These are phyloP conservation scores for Berberis thunbergii DNA, from an alignment of 164 flowering plant genomes.

Conservation along the genomic window DNA sequence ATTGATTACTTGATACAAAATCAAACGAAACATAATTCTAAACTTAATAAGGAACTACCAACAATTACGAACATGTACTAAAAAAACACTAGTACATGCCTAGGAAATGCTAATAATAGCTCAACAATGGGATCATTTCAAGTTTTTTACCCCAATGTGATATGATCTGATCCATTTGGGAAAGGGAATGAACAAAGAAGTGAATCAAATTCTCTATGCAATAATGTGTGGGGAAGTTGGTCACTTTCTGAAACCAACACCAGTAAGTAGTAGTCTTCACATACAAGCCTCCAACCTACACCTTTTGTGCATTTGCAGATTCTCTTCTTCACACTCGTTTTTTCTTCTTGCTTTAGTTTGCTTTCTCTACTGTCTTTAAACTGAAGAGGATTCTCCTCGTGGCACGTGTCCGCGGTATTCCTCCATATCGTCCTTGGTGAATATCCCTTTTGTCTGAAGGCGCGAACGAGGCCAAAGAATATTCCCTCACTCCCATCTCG, in stretches of 20 bases:
- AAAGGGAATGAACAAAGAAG: neutral
- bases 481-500: constrained; percentile 6
- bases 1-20: too few species aligned
- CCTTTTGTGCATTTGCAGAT: constrained; percentile 53
- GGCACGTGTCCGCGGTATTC: constrained; percentile 40
- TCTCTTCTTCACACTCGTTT: too few species aligned
- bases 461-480: constrained; percentile 8
- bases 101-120: too few species aligned
- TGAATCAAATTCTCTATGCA: constrained; percentile 40
- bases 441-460: constrained; percentile 65
- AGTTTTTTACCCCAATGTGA: too few species aligned
- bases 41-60: too few species aligned
- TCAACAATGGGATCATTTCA: too few species aligned
- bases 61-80: too few species aligned
- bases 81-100: too few species aligned
- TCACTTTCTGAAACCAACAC: constrained; percentile 33
- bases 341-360: neutral
- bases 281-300: constrained; percentile 61
- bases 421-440: constrained; percentile 38
- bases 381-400: constrained; percentile 33
- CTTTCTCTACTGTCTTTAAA: neutral
- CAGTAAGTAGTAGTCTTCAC: constrained; percentile 31
- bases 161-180: neutral
- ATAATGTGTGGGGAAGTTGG: constrained; percentile 32
- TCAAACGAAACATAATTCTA: too few species aligned